Conservation (phyloP, 306 rosid species). For the Rosa lucieae region DNA sequence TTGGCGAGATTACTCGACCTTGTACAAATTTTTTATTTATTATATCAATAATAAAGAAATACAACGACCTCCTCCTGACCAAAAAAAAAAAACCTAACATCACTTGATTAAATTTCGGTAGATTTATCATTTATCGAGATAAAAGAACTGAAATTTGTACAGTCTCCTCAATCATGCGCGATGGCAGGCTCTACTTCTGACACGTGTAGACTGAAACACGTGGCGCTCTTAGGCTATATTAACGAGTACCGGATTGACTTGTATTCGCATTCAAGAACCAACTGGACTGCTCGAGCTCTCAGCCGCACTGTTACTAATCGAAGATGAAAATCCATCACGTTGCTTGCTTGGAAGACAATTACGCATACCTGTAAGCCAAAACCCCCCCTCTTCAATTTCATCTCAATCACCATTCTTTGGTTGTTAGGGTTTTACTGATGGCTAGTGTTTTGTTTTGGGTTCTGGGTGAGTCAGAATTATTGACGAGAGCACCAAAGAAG, state of each 20-base stretch:
- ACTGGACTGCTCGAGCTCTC: neutral
- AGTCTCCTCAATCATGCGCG: no score
- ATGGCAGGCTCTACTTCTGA: neutral
- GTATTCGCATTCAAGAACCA: neutral
- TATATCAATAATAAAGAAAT: no score
- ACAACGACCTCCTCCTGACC: no score
- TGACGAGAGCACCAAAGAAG: conserved; percentile 78
- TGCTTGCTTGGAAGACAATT: conserved; percentile 54
- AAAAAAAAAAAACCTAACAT: no score
- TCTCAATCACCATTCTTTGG: neutral
- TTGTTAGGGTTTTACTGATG: neutral
- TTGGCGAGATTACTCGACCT: no score
- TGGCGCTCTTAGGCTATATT: neutral
- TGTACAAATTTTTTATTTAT: no score
- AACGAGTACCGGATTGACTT: neutral
- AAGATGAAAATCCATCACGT: conserved; percentile 43
- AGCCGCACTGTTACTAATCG: neutral
- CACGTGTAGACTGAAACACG: neutral
- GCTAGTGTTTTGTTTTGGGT: neutral
- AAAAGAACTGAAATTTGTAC: no score
- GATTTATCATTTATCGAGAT: no score
- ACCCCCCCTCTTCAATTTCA: neutral
- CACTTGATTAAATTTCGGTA: no score
- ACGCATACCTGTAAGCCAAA: conserved; percentile 44
- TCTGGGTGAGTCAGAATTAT: conserved; percentile 48